These are phyloP conservation scores for Xylaria intraflava DNA, from an alignment of 495 filamentous ascomycete species.

Conservation along the genomic window DNA sequence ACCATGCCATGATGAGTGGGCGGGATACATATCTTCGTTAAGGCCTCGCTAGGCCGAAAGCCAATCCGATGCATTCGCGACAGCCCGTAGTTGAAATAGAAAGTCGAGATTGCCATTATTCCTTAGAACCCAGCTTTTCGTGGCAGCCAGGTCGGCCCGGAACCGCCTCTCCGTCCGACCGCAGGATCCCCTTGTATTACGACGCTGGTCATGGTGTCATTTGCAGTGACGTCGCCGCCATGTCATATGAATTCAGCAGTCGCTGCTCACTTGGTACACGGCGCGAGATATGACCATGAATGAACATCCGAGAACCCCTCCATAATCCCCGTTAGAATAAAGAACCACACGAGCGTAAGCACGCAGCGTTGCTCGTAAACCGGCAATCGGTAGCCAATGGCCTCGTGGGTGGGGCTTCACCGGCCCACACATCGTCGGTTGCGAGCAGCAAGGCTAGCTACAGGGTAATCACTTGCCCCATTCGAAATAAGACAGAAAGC, in stretches of 20 bases:
- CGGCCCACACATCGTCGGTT: neutral
- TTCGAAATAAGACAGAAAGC: neutral
- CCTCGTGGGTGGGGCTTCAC: conserved; percentile 1
- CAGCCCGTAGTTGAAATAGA: conserved; percentile 6
- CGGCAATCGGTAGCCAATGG: conserved; percentile 17
- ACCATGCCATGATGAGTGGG: neutral
- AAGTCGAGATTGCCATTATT: neutral
- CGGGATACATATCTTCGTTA: conserved; percentile 10
- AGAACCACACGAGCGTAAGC: conserved; percentile 14
- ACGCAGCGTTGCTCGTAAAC: conserved; percentile 22
- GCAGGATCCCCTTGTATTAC: too few relatives aligned
- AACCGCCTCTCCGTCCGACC: neutral
- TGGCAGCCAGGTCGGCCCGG: neutral
- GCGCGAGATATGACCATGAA: neutral
- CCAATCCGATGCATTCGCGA: neutral
- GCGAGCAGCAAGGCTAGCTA: neutral
- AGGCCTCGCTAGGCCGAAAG: neutral
- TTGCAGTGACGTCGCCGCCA: neutral
- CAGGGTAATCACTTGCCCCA: neutral
- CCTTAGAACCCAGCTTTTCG: neutral
- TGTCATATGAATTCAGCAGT: neutral
- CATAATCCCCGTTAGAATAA: conserved; percentile 13
- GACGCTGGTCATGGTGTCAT: neutral
- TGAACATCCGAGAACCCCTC: neutral
- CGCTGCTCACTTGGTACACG: neutral